phyloP scores from a whole-genome alignment of 768 basidiomycete genomes.

The Boletus subcaerulescens region DNA sequence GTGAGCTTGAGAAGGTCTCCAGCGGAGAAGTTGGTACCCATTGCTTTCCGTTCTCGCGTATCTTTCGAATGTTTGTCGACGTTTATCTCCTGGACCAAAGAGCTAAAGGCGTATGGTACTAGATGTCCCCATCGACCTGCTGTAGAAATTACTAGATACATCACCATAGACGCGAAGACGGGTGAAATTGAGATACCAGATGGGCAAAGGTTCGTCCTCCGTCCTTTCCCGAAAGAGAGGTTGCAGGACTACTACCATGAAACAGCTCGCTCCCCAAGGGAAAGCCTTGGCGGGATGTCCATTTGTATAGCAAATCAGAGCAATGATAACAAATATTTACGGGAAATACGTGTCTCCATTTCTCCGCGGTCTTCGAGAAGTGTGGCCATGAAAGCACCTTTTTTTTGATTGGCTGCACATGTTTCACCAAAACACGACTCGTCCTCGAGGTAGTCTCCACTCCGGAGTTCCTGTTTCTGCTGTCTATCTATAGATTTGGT shows the following conservation, averaged over 20 bases:
- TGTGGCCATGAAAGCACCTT: slow-evolving; percentile 1
- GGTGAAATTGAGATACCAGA: slow-evolving; percentile 51
- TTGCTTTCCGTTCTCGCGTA: slow-evolving; percentile 72
- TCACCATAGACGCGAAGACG: slow-evolving; percentile 44
- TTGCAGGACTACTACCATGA: slow-evolving; percentile 10
- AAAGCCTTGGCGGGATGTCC: slow-evolving; percentile 34
- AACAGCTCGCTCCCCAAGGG: slow-evolving; percentile 32
- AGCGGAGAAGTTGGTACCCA: slow-evolving; percentile 36
- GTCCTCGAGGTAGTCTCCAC: slow-evolving; percentile 21
- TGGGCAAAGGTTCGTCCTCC: slow-evolving; percentile 37
- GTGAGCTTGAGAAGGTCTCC: slow-evolving; percentile 39
- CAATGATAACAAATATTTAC: slow-evolving; percentile 7
- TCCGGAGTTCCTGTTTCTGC: slow-evolving; percentile 28
- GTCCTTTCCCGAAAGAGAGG: slow-evolving; percentile 2
- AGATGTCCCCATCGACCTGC: slow-evolving; percentile 69
- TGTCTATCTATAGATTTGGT: slow-evolving; percentile 28
- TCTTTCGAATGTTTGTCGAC: slow-evolving; percentile 64
- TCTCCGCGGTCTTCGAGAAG: slow-evolving; percentile 22
- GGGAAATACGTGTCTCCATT: slow-evolving; percentile 9
- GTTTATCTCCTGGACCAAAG: background rate
- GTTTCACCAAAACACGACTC: slow-evolving; percentile 22
- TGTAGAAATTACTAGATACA: slow-evolving; percentile 65
- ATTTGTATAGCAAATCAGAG: slow-evolving; percentile 18
- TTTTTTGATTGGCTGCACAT: slow-evolving; percentile 15
- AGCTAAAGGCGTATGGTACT: slow-evolving; percentile 7